phyloP scores from a whole-genome alignment of 768 basidiomycete genomes.

The Lactarius akahatsu region DNA sequence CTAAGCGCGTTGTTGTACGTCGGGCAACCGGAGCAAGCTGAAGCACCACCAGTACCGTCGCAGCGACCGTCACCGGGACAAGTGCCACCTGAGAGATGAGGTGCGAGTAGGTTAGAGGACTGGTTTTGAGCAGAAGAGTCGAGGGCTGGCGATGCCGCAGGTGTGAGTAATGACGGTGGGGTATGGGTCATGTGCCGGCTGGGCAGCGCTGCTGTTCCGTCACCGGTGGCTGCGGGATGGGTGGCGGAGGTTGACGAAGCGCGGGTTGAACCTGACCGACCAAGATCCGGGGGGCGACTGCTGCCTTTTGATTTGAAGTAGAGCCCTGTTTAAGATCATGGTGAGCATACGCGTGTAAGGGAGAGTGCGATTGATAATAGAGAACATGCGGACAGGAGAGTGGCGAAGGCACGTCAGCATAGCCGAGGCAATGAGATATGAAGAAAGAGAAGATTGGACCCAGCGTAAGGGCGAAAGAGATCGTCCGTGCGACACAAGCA shows the following conservation, averaged over 20 bases:
- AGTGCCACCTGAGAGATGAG: constrained; percentile 51
- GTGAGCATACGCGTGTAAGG: constrained; percentile 24
- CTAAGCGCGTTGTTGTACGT: constrained; percentile 85
- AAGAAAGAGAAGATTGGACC: constrained; percentile 19
- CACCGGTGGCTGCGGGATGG: constrained; percentile 35
- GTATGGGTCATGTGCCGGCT: constrained; percentile 33
- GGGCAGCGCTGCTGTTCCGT: constrained; percentile 34
- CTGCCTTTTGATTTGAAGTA: constrained; percentile 83
- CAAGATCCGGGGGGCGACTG: constrained; percentile 65
- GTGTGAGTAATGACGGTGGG: constrained; percentile 38
- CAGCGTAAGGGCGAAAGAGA: constrained; percentile 17
- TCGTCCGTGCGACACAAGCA: constrained; percentile 31
- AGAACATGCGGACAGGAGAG: constrained; percentile 26
- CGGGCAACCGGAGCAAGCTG: constrained; percentile 92
- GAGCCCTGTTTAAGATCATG: constrained; percentile 52
- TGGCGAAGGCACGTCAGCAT: constrained; percentile 23
- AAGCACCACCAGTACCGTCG: constrained; percentile 94
- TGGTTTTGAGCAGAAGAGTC: constrained; percentile 30
- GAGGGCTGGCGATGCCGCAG: constrained; percentile 37
- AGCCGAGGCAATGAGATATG: constrained; percentile 28
- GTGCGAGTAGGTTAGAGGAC: constrained; percentile 16
- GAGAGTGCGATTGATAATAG: constrained; percentile 14
- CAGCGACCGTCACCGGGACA: constrained; percentile 98
- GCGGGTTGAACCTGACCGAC: constrained; percentile 31
- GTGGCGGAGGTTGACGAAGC: constrained; percentile 28